These are phyloP conservation scores for Hypomyces perniciosus DNA, from an alignment of 2,329 filamentous ascomycete species.

Conservation along the genomic window DNA sequence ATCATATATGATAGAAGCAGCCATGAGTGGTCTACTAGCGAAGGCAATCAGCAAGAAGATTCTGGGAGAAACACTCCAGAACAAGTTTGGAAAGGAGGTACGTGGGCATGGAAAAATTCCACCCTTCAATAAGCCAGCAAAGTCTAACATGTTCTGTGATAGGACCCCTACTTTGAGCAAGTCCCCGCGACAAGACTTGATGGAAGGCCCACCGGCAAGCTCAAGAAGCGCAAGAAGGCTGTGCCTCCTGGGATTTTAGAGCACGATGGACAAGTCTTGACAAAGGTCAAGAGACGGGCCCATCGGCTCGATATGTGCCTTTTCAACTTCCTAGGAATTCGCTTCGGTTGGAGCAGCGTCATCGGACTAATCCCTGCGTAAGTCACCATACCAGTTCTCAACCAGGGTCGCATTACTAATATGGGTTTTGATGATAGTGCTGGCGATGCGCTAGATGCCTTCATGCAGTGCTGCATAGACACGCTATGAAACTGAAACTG, in stretches of 20 bases:
- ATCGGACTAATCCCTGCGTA: slow-evolving; percentile 79
- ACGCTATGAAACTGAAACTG: too few species aligned
- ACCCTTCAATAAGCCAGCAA: background rate
- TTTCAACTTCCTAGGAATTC: slow-evolving; percentile 73
- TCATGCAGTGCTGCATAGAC: too few species aligned
- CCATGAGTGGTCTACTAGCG: slow-evolving; percentile 47
- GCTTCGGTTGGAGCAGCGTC: slow-evolving; percentile 84
- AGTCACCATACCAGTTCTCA: slow-evolving; percentile 31
- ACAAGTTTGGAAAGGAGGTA: slow-evolving; percentile 55
- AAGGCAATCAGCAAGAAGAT: slow-evolving; percentile 53
- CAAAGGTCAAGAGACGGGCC: slow-evolving; percentile 76
- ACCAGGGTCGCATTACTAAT: background rate
- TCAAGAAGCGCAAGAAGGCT: slow-evolving; percentile 79
- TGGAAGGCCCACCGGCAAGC: slow-evolving; percentile 60
- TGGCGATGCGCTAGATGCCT: slow-evolving; percentile 68
- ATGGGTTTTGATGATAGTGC: slow-evolving; percentile 39
- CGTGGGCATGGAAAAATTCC: too few species aligned
- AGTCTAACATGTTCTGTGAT: slow-evolving; percentile 22
- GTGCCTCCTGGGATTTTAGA: slow-evolving; percentile 75
- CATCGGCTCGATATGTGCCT: slow-evolving; percentile 81
- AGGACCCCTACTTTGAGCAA: slow-evolving; percentile 89
- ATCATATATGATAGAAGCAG: slow-evolving; percentile 2
- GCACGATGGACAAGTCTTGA: slow-evolving; percentile 76
- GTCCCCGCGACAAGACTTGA: slow-evolving; percentile 67
- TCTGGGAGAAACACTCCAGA: slow-evolving; percentile 49